Evolutionary conservation across 2,329 filamentous ascomycete species (phyloP), one percentile per base, ranked within the genome.

Genomic region (Aspergillus aculeatinus): DNA sequence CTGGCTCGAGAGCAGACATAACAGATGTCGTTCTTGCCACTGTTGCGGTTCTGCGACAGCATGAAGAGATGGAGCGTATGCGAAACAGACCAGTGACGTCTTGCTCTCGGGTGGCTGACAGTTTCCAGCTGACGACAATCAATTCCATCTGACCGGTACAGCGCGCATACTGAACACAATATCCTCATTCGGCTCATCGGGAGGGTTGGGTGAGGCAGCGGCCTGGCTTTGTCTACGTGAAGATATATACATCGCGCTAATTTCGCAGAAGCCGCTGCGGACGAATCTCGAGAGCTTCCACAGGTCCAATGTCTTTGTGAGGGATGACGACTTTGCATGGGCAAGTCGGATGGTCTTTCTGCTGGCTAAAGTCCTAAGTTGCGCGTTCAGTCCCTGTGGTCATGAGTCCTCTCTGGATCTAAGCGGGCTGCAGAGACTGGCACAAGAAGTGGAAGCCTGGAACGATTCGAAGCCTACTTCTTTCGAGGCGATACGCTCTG

Each of bases 191-290:
- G 74, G 74, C 5, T 71, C 71, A 1, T 75, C 73, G 0, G 75
- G 75, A n/a, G 75, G 75, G 5, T 63, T 77, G 3, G 71, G 72
- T 0, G 76, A 77, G 58, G 74, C 74, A 9, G 74, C 75, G n/a
- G 74, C 72, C 21, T 77, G 76, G 76, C 67, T 76, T 21, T 74
- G 72, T 27, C 63, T 78, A 1, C 69, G 76, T n/a, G 72, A 77
- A 55, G 74, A 76, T 56, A 75, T 78, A 16, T 76, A 77, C 57
- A 66, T 75, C 9, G 73, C 72, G 0, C 65, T 78, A 12, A 72
- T 68, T 6, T 68, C 69, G n/a, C 70, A 72, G 39, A 66, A 68
- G 31, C 72, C 73, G 9, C 65, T 76, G 3, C 68, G 68, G 51
- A 72, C 75, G n/a, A 66, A 71, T n/a, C 57, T 77, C 3, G 65